Evolutionary conservation across 768 basidiomycete species (phyloP), one percentile per base, ranked within the genome.

Genomic region (Gyrodon lividus): DNA sequence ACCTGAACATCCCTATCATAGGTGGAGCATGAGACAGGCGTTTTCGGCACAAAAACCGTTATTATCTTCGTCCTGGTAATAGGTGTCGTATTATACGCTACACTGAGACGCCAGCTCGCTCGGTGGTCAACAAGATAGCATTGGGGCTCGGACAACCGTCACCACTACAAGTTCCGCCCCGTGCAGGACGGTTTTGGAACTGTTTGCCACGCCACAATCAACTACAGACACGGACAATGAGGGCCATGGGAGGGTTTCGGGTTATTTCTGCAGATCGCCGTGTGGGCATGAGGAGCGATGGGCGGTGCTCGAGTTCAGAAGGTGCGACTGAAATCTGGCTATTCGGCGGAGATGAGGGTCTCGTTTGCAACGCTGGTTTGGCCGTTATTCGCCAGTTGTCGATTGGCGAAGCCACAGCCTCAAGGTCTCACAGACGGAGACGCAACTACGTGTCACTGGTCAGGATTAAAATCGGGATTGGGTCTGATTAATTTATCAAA

Each of bases 1-100:
- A n/a, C 26, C 41, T 51, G 35, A 6, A 31, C 26, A 24, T 46
- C 33, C 28, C 17, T 46, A 41, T 13, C 7, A 10, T 30, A 90
- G 88, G 78, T 87, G n/a, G 88, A 90, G 57, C 78, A 87, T 41
- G 87, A 90, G 66, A 80, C 80, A 0, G 86, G 87, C 0, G 73
- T 80, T 0, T 66, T 87, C 2, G 78, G 80, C n/a, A 64, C 77
- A 24, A 80, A 70, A 59, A 65, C 71, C 0, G 69, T 86, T 9
- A 61, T 62, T 14, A 53, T 78, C 5, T 59, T 76, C 6, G 54
- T 76, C 3, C 40, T 82, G 13, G 69, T 77, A 0, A 28, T 69
- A 6, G 76, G 77, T 1, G 65, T 70, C 30, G 61, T 78, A 1
- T 60, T 63, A 3, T 86, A 81, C 50, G 59, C 72, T 1, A 56